Conservation (phyloP, 768 basidiomycete species). For the Boletellus ananas region DNA sequence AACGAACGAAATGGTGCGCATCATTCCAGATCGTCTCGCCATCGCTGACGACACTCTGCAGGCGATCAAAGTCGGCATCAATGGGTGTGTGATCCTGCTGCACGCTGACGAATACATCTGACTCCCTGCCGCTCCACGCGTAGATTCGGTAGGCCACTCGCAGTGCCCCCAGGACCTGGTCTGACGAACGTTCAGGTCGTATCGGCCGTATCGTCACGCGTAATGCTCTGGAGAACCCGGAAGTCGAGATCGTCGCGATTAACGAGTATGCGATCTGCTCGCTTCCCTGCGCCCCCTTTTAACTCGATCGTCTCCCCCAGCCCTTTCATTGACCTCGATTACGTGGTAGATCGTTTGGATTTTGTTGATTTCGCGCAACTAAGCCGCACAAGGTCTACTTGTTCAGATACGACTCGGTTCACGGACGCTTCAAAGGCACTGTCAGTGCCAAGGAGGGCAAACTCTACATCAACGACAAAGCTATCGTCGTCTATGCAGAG, state of each 20-base stretch:
- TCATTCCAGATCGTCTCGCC: neutral
- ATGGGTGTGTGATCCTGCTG: conserved; percentile 62
- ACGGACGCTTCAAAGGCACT: conserved; percentile 86
- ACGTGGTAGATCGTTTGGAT: conserved; percentile 67
- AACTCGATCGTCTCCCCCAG: conserved; percentile 36
- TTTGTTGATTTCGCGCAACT: neutral
- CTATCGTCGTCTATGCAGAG: conserved; percentile 78
- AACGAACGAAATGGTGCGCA: conserved; percentile 25
- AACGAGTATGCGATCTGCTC: conserved; percentile 69
- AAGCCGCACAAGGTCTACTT: conserved; percentile 72
- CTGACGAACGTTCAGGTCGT: conserved; percentile 59
- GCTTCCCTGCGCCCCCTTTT: neutral
- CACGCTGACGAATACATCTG: conserved; percentile 7
- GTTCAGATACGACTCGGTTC: conserved; percentile 97
- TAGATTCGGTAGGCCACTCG: conserved; percentile 64
- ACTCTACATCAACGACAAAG: conserved; percentile 78
- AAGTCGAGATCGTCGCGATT: conserved; percentile 85
- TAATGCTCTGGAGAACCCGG: conserved; percentile 76
- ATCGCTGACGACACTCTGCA: conserved; percentile 14
- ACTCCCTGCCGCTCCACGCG: conserved; percentile 9
- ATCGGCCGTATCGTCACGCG: conserved; percentile 98
- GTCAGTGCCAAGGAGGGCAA: conserved; percentile 84
- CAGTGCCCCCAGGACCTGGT: neutral
- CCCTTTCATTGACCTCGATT: conserved; percentile 94
- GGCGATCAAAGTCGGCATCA: conserved; percentile 88